A percentile compares a stretch with the other conserved stretches of the same genome.
Evolutionary conservation across 768 basidiomycete genomes (phyloP).

Genomic region (Gyrodon lividus): DNA sequence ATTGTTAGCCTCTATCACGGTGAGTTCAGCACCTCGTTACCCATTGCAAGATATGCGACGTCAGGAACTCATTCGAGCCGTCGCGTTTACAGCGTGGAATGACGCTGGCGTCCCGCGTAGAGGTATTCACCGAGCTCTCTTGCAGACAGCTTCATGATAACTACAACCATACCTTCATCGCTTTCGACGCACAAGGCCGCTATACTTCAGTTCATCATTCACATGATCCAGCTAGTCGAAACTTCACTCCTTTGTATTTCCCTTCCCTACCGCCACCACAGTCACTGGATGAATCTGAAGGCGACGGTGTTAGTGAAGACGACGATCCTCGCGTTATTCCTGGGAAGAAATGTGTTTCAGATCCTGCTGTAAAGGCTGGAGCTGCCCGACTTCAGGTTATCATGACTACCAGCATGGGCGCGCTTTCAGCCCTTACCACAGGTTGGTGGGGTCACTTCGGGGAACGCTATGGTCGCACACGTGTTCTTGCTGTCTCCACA

Average conservation of each 20-base stretch:
- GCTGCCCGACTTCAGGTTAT: constrained; percentile 75
- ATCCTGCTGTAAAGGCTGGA: constrained; percentile 62
- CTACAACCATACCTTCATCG: constrained; percentile 38
- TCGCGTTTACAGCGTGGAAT: constrained; percentile 60
- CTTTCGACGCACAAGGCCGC: background rate
- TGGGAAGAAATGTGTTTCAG: constrained; percentile 39
- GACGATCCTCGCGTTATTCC: constrained; percentile 40
- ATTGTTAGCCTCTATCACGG: constrained; percentile 63
- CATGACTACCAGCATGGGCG: constrained; percentile 75
- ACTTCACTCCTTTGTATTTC: constrained; percentile 12
- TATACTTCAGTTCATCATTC: constrained; percentile 2
- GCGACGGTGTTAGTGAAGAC: constrained; percentile 31
- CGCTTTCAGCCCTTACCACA: constrained; percentile 77
- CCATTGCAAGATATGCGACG: background rate
- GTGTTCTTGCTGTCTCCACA: constrained; percentile 64
- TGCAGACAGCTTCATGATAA: constrained; percentile 55
- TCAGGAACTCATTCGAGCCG: constrained; percentile 9
- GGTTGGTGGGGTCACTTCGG: constrained; percentile 86
- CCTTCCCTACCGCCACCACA: constrained; percentile 1
- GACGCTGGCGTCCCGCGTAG: constrained; percentile 75
- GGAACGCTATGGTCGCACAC: constrained; percentile 74
- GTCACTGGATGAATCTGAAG: constrained; percentile 18
- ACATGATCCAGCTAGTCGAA: constrained; percentile 7
- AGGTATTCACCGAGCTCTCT: constrained; percentile 76
- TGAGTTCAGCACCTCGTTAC: constrained; percentile 31